phyloP scores from a whole-genome alignment of 176 grass and related monocot species.

The Paspalum notatum region DNA sequence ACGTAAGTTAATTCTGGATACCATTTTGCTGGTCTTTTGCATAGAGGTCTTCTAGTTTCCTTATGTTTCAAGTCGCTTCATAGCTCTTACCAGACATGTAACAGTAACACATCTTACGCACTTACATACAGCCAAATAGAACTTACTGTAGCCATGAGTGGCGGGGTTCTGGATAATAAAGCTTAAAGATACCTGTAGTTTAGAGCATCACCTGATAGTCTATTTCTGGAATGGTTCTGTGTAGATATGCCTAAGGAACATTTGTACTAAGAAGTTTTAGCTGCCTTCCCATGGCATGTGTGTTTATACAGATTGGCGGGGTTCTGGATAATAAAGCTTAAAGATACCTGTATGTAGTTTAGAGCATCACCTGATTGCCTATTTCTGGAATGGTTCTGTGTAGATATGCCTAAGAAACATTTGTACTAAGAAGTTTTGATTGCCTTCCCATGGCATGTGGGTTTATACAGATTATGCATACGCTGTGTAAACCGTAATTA shows the following conservation, averaged over 20 bases:
- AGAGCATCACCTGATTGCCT: neutral
- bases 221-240: neutral
- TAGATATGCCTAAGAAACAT: conserved; percentile 11
- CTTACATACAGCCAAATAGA: neutral
- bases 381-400: neutral
- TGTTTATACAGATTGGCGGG: neutral
- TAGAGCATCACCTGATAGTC: neutral
- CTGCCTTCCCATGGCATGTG: neutral
- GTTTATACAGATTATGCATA: conserved; percentile 14
- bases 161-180: conserved; percentile 5
- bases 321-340: conserved; percentile 19
- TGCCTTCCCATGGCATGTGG: neutral
- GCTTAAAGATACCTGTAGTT: neutral
- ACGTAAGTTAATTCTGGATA: conserved; percentile 65
- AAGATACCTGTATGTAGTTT: neutral
- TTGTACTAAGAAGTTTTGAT: conserved; percentile 11
- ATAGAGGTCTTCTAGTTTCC: neutral
- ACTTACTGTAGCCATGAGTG: too few relatives aligned
- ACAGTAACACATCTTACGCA: neutral
- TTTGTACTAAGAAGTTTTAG: conserved; percentile 19
- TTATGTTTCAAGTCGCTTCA: neutral
- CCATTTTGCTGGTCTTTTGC: conserved; percentile 20
- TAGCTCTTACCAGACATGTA: neutral
- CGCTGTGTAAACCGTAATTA: neutral
- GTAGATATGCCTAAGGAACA: conserved; percentile 4